Conservation (phyloP, 2,329 filamentous ascomycete species). For the Kalaharituber pfeilii region DNA sequence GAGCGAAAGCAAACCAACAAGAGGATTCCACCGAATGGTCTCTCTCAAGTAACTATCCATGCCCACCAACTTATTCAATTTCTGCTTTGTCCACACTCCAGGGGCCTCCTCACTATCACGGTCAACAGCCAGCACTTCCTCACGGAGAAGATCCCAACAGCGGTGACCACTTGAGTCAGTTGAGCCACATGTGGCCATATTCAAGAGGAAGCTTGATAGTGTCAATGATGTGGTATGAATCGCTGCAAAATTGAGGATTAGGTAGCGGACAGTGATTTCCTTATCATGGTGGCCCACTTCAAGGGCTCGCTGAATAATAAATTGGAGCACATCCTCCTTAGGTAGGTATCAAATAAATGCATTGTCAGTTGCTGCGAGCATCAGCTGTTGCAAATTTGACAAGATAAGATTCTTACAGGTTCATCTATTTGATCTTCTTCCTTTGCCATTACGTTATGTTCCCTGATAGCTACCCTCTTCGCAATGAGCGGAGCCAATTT, state of each 20-base stretch:
- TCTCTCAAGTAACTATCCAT: not conserved
- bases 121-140: not conserved
- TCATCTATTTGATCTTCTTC: not conserved
- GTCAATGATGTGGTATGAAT: not conserved
- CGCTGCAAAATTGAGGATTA: not conserved
- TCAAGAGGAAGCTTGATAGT: not conserved
- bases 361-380: too few relatives aligned
- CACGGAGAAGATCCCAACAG: not conserved
- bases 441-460: not conserved
- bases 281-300: not conserved
- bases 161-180: not conserved
- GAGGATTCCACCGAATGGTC: not conserved
- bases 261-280: not conserved
- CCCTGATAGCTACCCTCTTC: not conserved
- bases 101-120: not conserved
- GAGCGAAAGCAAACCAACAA: not conserved
- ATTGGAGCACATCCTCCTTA: conserved; percentile 1
- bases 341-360: too few relatives aligned
- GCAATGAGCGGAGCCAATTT: not conserved
- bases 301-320: not conserved
- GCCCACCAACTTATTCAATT: not conserved
- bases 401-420: too few relatives aligned
- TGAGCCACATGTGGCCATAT: not conserved
- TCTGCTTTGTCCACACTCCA: not conserved
- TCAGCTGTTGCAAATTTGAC: too few relatives aligned